A percentile compares a stretch with the other conserved stretches of the same genome.
Evolutionary conservation across 371 early-diverging fungal species (phyloP).

Genomic region (Mortierella sp.): DNA sequence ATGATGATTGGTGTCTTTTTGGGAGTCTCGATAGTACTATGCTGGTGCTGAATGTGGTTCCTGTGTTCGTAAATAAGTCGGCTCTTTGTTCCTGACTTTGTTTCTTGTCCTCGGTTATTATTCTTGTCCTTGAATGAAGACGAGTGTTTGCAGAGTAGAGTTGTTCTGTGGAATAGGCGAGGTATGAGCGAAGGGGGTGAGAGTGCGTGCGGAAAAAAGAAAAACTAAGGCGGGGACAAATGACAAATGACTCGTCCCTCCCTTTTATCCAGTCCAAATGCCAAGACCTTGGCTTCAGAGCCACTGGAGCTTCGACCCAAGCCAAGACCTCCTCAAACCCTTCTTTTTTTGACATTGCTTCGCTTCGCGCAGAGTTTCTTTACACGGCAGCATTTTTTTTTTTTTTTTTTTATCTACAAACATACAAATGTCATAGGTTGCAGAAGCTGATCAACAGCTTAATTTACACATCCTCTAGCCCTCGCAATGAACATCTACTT

Average conservation of each 20-base stretch:
- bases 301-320: not conserved
- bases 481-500: no score
- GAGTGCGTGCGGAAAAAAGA: not conserved
- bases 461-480: no score
- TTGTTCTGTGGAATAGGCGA: not conserved
- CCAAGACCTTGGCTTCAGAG: not conserved
- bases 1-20: conserved; percentile 20
- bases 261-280: not conserved
- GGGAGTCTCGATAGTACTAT: no score
- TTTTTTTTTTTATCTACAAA: not conserved
- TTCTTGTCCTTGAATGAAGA: not conserved
- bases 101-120: not conserved
- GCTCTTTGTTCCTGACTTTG: not conserved
- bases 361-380: not conserved
- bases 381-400: not conserved
- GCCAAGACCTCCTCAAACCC: no score
- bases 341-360: not conserved
- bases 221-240: not conserved
- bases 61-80: not conserved
- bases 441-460: no score
- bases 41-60: not conserved
- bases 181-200: not conserved
- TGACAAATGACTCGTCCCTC: not conserved
- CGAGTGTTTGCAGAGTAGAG: not conserved
- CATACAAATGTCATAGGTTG: no score